Evolutionary conservation across 768 basidiomycete genomes (phyloP).

Genomic region (Phlebiopsis flavidoalba): DNA sequence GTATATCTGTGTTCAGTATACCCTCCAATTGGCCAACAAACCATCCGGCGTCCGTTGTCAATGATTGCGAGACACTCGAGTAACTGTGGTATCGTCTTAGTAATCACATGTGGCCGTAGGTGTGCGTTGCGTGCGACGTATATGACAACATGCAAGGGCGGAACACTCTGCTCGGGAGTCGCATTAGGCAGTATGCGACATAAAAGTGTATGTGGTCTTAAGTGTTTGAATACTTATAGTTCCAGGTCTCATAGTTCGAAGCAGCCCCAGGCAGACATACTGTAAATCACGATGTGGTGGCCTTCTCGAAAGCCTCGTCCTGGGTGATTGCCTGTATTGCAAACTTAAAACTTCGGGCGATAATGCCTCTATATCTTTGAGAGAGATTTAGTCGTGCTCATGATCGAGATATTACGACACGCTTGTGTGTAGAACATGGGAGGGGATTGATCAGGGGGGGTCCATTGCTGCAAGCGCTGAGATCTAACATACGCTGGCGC

Average conservation of each 20-base stretch:
- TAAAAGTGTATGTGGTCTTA: neutral
- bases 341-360: neutral
- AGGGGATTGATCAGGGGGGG: too few species aligned
- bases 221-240: too few species aligned
- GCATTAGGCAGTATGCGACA: neutral
- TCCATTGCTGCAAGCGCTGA: too few species aligned
- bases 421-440: too few species aligned
- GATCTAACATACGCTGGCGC: too few species aligned
- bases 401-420: neutral
- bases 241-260: neutral
- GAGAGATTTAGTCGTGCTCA: neutral
- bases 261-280: neutral
- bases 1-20: neutral
- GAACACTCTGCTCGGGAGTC: neutral
- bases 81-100: neutral
- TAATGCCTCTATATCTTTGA: neutral
- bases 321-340: neutral
- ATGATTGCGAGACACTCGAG: constrained; percentile 1
- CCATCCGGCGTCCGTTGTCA: neutral
- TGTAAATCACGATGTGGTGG: neutral
- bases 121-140: constrained; percentile 1
- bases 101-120: neutral
- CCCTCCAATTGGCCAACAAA: neutral
- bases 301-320: neutral
- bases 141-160: constrained; percentile 3